phyloP scores from a whole-genome alignment of 768 basidiomycete species.

The Boletus sp. region DNA sequence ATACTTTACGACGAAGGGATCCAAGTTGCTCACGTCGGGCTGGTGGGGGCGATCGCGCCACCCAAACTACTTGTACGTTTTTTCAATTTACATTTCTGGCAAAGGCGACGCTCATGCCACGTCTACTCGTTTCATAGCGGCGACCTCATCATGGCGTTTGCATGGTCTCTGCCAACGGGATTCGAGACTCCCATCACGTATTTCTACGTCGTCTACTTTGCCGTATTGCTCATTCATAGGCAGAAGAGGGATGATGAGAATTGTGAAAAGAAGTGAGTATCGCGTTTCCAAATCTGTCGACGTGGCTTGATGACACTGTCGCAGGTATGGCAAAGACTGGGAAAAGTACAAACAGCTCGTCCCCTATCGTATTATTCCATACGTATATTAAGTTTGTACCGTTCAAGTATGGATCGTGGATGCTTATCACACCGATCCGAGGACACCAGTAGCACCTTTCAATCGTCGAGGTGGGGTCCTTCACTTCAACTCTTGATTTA shows the following conservation, averaged over 20 bases:
- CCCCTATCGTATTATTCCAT: slow-evolving; percentile 82
- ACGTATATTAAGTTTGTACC: slow-evolving; percentile 52
- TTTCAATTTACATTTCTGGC: not conserved
- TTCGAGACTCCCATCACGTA: slow-evolving; percentile 93
- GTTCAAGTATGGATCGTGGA: not conserved
- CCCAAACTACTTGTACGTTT: slow-evolving; percentile 79
- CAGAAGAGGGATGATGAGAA: slow-evolving; percentile 89
- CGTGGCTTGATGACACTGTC: not conserved
- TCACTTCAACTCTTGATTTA: too few relatives aligned
- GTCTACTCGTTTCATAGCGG: slow-evolving; percentile 43
- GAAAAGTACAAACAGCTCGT: slow-evolving; percentile 83
- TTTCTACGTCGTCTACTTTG: slow-evolving; percentile 90
- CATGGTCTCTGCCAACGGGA: slow-evolving; percentile 92
- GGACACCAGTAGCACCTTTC: not conserved
- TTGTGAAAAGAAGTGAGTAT: slow-evolving; percentile 78
- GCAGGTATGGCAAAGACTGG: slow-evolving; percentile 93
- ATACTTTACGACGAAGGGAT: slow-evolving; percentile 80
- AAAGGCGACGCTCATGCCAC: not conserved
- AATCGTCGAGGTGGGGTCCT: too few relatives aligned
- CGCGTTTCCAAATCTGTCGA: not conserved
- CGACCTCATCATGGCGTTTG: slow-evolving; percentile 83
- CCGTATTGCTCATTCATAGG: slow-evolving; percentile 84
- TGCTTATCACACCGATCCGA: not conserved
- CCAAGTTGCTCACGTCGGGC: slow-evolving; percentile 88
- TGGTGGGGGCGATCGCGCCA: slow-evolving; percentile 98